phyloP scores from a whole-genome alignment of 1,139 yeast species.

The Debaryomycetaceae sp. region DNA sequence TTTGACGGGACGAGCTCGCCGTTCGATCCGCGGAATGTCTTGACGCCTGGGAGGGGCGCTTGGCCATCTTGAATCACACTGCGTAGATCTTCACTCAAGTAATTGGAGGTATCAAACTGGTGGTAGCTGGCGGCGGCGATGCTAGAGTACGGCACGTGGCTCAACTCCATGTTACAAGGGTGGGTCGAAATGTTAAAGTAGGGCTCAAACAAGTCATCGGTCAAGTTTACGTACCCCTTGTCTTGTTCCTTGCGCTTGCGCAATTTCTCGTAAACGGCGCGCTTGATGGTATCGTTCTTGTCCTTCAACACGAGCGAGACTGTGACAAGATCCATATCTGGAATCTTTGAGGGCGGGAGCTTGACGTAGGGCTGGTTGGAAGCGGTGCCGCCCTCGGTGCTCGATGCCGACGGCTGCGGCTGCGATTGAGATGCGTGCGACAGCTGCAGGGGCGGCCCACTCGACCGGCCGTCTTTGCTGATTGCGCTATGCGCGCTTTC shows the following conservation, averaged over 20 bases:
- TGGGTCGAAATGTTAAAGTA: constrained; percentile 57
- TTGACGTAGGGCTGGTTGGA: constrained; percentile 73
- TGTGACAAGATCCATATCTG: constrained; percentile 82
- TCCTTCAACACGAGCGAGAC: constrained; percentile 67
- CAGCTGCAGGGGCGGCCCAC: constrained; percentile 5
- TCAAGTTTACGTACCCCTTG: constrained; percentile 64
- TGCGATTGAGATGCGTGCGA: constrained; percentile 9
- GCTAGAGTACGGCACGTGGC: constrained; percentile 72
- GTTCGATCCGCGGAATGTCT: constrained; percentile 34
- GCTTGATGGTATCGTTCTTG: constrained; percentile 67
- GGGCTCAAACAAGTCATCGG: constrained; percentile 91
- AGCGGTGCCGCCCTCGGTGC: constrained; percentile 18
- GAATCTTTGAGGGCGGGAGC: constrained; percentile 81
- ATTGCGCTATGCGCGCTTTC: constrained; percentile 6
- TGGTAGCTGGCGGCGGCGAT: constrained; percentile 63
- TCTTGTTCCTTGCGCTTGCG: constrained; percentile 65
- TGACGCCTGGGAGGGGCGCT: constrained; percentile 32
- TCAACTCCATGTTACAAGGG: constrained; percentile 40
- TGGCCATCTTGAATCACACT: constrained; percentile 31
- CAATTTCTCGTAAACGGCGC: constrained; percentile 75
- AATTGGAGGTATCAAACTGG: constrained; percentile 56
- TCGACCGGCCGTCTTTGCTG: constrained; percentile 9
- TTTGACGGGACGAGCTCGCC: constrained; percentile 36
- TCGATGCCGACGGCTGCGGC: constrained; percentile 9
- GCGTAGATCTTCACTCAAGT: constrained; percentile 29